Evolutionary conservation across 2,329 filamentous ascomycete genomes (phyloP).

Genomic region (Leptographium wingfieldii): DNA sequence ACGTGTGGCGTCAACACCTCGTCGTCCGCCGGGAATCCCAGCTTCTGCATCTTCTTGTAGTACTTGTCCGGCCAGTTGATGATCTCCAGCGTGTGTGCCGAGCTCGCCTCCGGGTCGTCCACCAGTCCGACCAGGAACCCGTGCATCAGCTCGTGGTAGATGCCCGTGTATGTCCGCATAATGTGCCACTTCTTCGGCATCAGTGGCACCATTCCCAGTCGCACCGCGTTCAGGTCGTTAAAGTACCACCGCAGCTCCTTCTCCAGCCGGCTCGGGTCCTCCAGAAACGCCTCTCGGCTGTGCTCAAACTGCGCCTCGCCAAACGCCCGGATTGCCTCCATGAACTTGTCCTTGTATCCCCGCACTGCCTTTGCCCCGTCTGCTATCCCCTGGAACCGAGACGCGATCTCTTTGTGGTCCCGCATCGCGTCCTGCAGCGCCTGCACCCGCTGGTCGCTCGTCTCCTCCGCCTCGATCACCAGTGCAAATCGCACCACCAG

Average conservation of each 20-base stretch:
- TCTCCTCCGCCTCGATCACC: slow-evolving; percentile 90
- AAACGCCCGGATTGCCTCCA: slow-evolving; percentile 63
- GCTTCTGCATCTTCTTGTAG: slow-evolving; percentile 86
- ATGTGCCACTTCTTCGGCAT: slow-evolving; percentile 98
- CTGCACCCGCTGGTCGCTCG: slow-evolving; percentile 82
- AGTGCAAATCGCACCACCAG: slow-evolving; percentile 85
- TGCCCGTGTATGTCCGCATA: slow-evolving; percentile 74
- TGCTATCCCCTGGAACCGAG: slow-evolving; percentile 88
- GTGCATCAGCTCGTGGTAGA: slow-evolving; percentile 93
- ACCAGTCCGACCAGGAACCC: slow-evolving; percentile 77
- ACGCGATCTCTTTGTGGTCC: slow-evolving; percentile 89
- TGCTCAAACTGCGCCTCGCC: slow-evolving; percentile 63
- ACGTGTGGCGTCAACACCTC: slow-evolving; percentile 58
- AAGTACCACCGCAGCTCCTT: slow-evolving; percentile 94
- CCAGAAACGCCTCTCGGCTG: slow-evolving; percentile 62
- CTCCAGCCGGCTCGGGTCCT: slow-evolving; percentile 70
- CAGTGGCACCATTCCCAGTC: slow-evolving; percentile 78
- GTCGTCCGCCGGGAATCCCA: slow-evolving; percentile 67
- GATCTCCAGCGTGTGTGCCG: slow-evolving; percentile 79
- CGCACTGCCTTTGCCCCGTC: slow-evolving; percentile 83
- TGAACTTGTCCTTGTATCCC: slow-evolving; percentile 94
- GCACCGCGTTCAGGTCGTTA: slow-evolving; percentile 91
- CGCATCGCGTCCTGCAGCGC: slow-evolving; percentile 89
- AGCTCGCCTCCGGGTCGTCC: slow-evolving; percentile 72
- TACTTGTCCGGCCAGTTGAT: slow-evolving; percentile 94